phyloP scores from a whole-genome alignment of 2,329 filamentous ascomycete genomes.

The Cladosporium sp. region DNA sequence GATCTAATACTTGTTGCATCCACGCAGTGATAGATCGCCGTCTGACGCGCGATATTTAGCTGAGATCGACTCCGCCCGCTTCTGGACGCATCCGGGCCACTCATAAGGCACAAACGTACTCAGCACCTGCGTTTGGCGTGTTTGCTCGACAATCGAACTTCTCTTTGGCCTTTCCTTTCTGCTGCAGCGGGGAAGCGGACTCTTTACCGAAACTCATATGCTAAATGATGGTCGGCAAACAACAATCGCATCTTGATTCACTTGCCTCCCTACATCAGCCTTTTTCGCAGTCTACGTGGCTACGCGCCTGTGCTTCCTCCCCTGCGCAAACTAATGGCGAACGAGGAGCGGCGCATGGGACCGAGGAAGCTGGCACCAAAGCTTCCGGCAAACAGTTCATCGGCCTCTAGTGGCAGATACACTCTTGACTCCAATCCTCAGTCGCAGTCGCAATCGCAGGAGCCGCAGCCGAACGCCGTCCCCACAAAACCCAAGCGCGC shows the following conservation, averaged over 20 bases:
- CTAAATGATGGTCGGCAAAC: conserved; percentile 7
- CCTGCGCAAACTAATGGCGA: conserved; percentile 6
- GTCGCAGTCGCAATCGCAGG: conserved; percentile 3
- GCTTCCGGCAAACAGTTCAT: conserved; percentile 12
- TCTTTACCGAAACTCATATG: background rate
- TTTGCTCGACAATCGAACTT: background rate
- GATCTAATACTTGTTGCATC: background rate
- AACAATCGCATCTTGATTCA: conserved; percentile 1
- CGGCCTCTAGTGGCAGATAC: conserved; percentile 1
- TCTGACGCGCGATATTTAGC: background rate
- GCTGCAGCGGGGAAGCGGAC: background rate
- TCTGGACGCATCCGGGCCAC: conserved; percentile 2
- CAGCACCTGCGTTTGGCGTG: background rate
- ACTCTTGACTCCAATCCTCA: background rate
- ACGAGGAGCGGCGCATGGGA: conserved; percentile 15
- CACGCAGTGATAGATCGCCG: background rate
- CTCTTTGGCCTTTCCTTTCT: background rate
- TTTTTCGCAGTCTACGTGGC: background rate
- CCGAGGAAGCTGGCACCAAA: conserved; percentile 17
- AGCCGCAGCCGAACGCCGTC: background rate
- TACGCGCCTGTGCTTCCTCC: background rate
- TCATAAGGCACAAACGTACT: background rate
- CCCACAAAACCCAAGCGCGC: conserved; percentile 14
- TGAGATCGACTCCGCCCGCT: conserved; percentile 1
- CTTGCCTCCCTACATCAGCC: background rate